phyloP scores from a whole-genome alignment of 305 asterid genomes.

The Fraxinus dipetala region DNA sequence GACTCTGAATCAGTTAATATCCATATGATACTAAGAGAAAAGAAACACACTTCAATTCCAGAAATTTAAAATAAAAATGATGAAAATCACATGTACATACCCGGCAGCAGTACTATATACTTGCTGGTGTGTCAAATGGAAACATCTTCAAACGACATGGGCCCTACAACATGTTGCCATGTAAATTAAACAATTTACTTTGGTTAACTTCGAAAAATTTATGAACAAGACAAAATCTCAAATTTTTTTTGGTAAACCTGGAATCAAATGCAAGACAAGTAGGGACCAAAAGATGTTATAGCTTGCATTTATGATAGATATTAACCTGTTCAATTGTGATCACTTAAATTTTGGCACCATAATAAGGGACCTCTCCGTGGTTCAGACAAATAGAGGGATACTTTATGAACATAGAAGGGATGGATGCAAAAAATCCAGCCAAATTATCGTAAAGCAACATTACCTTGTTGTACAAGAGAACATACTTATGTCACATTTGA shows the following conservation, averaged over 20 bases:
- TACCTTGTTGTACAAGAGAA: background rate
- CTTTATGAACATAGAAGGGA: background rate
- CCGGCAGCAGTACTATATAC: background rate
- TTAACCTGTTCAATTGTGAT: background rate
- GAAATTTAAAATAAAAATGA: background rate
- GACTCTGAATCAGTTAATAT: background rate
- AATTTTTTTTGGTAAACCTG: background rate
- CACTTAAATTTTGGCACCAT: background rate
- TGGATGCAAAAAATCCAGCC: background rate
- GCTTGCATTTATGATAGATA: background rate
- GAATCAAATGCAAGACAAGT: background rate
- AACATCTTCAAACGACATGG: background rate
- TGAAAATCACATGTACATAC: background rate
- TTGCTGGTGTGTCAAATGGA: background rate
- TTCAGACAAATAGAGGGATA: constrained; percentile 3
- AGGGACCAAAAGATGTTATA: background rate
- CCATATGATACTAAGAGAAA: background rate
- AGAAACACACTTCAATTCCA: background rate
- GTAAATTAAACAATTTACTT: background rate
- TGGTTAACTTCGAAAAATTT: background rate
- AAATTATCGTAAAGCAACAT: background rate
- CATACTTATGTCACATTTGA: background rate
- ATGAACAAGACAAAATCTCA: background rate
- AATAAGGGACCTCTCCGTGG: constrained; percentile 2
- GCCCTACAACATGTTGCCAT: background rate